Conservation (phyloP, 2,329 filamentous ascomycete species). For the Fusarium burgessii region DNA sequence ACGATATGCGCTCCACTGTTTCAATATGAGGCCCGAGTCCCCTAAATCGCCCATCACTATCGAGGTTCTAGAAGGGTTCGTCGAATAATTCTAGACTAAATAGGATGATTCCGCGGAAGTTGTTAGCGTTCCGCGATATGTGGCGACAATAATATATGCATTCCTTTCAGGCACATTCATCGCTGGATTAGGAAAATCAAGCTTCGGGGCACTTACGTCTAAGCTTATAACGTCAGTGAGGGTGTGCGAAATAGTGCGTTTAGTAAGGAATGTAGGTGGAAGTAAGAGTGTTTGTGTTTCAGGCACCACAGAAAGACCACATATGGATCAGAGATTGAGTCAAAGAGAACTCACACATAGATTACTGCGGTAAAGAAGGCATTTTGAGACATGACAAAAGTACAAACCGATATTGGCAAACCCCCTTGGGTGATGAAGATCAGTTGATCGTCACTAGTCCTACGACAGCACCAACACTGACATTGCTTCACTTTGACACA, state of each 20-base stretch:
- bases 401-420: neutral
- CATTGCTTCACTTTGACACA: neutral
- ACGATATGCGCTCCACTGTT: neutral
- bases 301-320: no score
- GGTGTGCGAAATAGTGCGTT: neutral
- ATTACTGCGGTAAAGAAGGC: no score
- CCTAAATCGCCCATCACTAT: neutral
- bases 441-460: neutral
- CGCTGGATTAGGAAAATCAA: neutral
- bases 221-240: neutral
- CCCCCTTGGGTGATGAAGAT: neutral
- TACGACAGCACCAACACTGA: neutral
- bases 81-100: neutral
- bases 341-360: neutral
- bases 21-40: neutral
- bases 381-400: no score
- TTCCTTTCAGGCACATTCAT: neutral
- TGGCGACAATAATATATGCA: neutral
- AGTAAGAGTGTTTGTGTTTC: neutral
- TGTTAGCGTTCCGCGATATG: neutral
- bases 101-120: neutral
- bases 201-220: neutral
- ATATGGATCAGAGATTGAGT: neutral
- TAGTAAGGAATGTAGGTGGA: slow-evolving; percentile 1
- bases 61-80: neutral